Evolutionary conservation across 495 filamentous ascomycete species (phyloP).

Genomic region (Chaetomidium leptoderma): DNA sequence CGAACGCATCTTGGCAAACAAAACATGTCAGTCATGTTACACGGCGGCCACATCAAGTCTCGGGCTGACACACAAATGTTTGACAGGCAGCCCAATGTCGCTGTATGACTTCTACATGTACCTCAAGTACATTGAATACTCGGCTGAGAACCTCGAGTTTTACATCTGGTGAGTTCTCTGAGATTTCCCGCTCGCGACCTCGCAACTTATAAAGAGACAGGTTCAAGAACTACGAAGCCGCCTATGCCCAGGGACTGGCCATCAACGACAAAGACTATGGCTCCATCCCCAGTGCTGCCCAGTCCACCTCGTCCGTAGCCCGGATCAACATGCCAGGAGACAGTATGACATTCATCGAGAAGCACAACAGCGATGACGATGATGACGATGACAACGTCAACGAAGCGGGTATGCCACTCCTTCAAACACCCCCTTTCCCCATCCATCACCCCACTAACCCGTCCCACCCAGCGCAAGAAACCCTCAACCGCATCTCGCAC

Average conservation of each 20-base stretch:
- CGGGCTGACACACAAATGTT: background rate
- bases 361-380: constrained; percentile 10
- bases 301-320: constrained; percentile 28
- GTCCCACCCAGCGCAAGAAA: constrained; percentile 25
- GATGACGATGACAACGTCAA: constrained; percentile 21
- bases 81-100: constrained; percentile 36
- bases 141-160: constrained; percentile 55
- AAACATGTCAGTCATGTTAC: constrained; percentile 32
- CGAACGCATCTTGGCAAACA: constrained; percentile 41
- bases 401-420: constrained; percentile 26
- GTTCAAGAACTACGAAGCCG: constrained; percentile 42
- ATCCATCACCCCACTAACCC: background rate
- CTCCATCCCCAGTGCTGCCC: constrained; percentile 24
- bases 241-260: constrained; percentile 26
- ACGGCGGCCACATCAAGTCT: background rate
- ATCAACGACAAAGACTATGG: constrained; percentile 27
- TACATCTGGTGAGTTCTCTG: constrained; percentile 69
- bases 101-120: constrained; percentile 43
- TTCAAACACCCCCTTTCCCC: background rate
- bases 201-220: constrained; percentile 11
- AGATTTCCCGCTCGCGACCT: background rate
- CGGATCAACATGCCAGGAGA: constrained; percentile 18
- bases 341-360: background rate
- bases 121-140: constrained; percentile 40
- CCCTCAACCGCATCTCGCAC: constrained; percentile 33